Evolutionary conservation across 768 basidiomycete species (phyloP).

Genomic region (Lepiota brunneoincarnata): DNA sequence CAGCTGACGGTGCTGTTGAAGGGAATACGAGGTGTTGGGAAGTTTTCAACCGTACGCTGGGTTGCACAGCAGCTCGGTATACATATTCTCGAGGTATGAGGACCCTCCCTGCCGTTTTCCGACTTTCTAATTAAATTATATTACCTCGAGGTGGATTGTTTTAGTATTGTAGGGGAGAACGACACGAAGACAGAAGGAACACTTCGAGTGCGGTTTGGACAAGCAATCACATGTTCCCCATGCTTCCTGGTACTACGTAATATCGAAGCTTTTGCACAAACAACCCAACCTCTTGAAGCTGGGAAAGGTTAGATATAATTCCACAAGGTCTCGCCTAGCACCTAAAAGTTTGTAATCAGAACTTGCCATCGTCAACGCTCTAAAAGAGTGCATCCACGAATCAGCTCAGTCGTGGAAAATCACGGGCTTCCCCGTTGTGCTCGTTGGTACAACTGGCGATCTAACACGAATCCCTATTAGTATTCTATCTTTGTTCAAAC

Average conservation of each 20-base stretch:
- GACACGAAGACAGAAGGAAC: constrained; percentile 72
- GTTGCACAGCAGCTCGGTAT: constrained; percentile 67
- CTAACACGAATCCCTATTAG: constrained; percentile 59
- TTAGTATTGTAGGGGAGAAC: constrained; percentile 75
- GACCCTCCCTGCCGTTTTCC: not conserved
- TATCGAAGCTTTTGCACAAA: constrained; percentile 75
- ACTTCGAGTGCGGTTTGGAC: constrained; percentile 71
- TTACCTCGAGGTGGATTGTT: constrained; percentile 74
- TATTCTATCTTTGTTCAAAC: constrained; percentile 77
- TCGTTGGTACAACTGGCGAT: constrained; percentile 73
- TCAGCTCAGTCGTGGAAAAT: constrained; percentile 53
- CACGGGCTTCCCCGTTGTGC: constrained; percentile 68
- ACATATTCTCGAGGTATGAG: constrained; percentile 71
- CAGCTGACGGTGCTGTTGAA: constrained; percentile 73
- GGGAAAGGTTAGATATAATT: constrained; percentile 51
- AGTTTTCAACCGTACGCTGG: constrained; percentile 58
- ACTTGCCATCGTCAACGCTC: constrained; percentile 47
- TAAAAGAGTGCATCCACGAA: constrained; percentile 64
- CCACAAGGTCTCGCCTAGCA: not conserved
- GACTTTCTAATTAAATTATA: not conserved
- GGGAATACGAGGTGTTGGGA: constrained; percentile 80
- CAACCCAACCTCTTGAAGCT: constrained; percentile 59
- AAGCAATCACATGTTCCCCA: constrained; percentile 75
- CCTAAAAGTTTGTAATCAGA: constrained; percentile 39
- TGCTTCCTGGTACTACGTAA: constrained; percentile 82